A percentile compares a stretch with the other conserved stretches of the same genome.
Conservation (phyloP, 139 green algal genomes). For the Tetratostichococcus sp. region DNA sequence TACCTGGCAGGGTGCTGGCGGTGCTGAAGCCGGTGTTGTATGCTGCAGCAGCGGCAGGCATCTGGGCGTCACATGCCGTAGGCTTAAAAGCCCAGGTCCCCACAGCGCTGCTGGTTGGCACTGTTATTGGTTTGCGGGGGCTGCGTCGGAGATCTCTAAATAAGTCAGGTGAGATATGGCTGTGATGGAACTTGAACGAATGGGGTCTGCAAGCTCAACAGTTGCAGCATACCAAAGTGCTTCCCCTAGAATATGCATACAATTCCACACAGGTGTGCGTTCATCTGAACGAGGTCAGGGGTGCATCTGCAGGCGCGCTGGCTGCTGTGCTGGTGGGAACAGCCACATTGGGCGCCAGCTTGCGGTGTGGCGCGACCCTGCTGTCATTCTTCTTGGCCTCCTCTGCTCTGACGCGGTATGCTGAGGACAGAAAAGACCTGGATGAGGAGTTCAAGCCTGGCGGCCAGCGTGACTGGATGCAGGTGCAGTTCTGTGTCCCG, state of each 20-base stretch:
- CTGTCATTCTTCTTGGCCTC: slow-evolving; percentile 77
- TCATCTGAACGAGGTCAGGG: background rate
- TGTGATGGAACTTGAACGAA: background rate
- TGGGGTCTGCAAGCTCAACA: too few species aligned
- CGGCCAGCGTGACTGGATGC: slow-evolving; percentile 76
- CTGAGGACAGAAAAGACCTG: slow-evolving; percentile 66
- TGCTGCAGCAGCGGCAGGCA: too few species aligned
- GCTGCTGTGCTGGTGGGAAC: slow-evolving; percentile 57
- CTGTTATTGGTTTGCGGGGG: background rate
- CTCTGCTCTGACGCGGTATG: slow-evolving; percentile 69
- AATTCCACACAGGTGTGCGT: too few species aligned
- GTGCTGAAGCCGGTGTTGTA: background rate
- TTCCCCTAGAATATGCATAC: too few species aligned
- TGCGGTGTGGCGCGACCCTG: slow-evolving; percentile 64
- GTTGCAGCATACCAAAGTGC: too few species aligned
- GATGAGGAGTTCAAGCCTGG: slow-evolving; percentile 70
- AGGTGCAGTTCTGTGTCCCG: slow-evolving; percentile 60
- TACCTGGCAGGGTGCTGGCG: background rate
- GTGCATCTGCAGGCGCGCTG: slow-evolving; percentile 34
- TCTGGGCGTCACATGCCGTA: background rate
- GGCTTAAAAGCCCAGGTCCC: background rate
- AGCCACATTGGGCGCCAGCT: slow-evolving; percentile 52
- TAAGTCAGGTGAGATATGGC: background rate
- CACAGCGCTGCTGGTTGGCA: background rate
- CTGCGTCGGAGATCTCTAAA: background rate